Conservation (phyloP, 2,329 filamentous ascomycete species). For the Lachnellula willkommii region DNA sequence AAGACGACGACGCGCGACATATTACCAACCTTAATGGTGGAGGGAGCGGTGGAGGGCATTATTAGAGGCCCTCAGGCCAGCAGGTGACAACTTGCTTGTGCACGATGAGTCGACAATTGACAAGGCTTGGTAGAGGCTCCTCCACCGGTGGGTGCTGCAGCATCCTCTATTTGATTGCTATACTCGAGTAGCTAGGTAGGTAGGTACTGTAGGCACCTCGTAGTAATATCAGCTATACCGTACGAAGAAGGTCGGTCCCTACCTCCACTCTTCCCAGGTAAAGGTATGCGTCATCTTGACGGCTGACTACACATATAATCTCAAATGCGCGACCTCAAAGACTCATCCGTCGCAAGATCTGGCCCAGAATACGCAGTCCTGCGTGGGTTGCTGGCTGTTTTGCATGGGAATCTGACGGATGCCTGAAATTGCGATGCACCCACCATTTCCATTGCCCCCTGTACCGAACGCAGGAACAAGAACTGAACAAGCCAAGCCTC, state of each 20-base stretch:
- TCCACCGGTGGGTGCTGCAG: no score
- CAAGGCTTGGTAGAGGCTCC: not conserved
- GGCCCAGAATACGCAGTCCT: not conserved
- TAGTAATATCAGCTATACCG: no score
- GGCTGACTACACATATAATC: conserved; percentile 4
- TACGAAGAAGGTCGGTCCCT: not conserved
- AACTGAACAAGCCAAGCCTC: not conserved
- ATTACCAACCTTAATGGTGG: no score
- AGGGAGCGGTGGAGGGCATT: no score
- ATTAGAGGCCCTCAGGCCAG: no score
- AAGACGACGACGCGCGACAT: no score
- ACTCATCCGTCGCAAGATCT: conserved; percentile 1
- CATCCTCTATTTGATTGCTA: no score
- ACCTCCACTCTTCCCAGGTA: not conserved
- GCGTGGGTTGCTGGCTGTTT: not conserved
- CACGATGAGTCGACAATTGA: not conserved
- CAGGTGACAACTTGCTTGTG: not conserved
- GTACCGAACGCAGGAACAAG: conserved; percentile 1
- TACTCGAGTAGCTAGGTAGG: no score
- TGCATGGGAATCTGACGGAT: conserved; percentile 3
- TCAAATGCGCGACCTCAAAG: not conserved
- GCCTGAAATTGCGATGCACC: conserved; percentile 9
- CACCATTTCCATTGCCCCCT: not conserved
- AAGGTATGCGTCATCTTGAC: conserved; percentile 9
- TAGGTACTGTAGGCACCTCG: no score